A percentile compares a stretch with the other conserved stretches of the same genome.
These are phyloP conservation scores for Hirsutella rhossiliensis DNA, from an alignment of 2,329 filamentous ascomycete species.

Conservation along the genomic window DNA sequence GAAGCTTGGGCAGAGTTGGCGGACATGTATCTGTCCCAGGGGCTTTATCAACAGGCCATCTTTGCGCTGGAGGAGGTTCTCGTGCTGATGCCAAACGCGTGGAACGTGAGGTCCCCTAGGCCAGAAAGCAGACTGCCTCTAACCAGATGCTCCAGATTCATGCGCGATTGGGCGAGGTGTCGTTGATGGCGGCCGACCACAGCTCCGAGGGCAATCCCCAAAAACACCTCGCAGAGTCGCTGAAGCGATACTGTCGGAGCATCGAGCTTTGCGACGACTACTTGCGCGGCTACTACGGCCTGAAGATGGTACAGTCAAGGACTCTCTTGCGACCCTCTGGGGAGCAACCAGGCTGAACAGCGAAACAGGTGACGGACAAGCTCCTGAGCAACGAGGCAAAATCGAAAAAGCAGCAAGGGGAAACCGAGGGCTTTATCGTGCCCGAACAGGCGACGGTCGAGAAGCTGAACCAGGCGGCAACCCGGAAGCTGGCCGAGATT, in stretches of 20 bases:
- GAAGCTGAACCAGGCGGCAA: constrained; percentile 60
- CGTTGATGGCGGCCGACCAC: constrained; percentile 54
- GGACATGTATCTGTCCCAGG: constrained; percentile 73
- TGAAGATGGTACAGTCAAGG: constrained; percentile 56
- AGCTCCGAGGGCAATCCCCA: constrained; percentile 26
- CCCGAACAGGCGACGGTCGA: constrained; percentile 49
- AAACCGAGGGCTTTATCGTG: constrained; percentile 36
- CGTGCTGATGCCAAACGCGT: constrained; percentile 77
- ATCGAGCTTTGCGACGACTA: constrained; percentile 92
- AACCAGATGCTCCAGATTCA: constrained; percentile 56
- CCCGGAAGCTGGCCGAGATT: constrained; percentile 64
- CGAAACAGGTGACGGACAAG: constrained; percentile 32
- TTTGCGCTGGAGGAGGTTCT: constrained; percentile 87
- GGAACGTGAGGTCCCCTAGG: constrained; percentile 59
- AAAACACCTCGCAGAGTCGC: constrained; percentile 54
- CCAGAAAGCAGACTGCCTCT: constrained; percentile 3
- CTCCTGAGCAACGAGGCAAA: constrained; percentile 33
- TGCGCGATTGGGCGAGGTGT: constrained; percentile 72
- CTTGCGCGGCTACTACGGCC: constrained; percentile 80
- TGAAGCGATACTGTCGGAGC: constrained; percentile 80
- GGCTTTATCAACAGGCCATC: constrained; percentile 69
- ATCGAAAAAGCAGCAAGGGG: constrained; percentile 28
- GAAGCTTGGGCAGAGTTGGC: constrained; percentile 90
- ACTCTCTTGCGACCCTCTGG: background rate
- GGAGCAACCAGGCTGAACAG: background rate